Base-by-base conservation (phyloP, 257 asterid species). In the Rauvolfia tetraphylla region DNA sequence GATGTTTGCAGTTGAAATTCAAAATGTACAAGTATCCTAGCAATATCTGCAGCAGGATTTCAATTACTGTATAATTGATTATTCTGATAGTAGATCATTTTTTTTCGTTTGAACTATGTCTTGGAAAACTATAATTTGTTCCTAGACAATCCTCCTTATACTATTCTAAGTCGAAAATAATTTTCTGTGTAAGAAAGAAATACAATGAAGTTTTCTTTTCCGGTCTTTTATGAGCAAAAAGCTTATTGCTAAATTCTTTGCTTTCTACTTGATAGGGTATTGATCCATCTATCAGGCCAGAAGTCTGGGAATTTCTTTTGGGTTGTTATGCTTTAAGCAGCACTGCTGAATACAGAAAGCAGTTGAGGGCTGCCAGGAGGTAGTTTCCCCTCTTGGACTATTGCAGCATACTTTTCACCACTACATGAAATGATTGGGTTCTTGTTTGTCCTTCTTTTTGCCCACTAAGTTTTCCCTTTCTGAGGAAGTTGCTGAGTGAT, bases 231-330 rank as follows among this genome's bases (percentile, higher is more conserved):
- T 17, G 10, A 1, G 34, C 22, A 39, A 7, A 62, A 62, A 29
- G 33, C 8, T 66, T 31, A 65, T 56, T 66, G 75, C 74, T 81
- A 66, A 83, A 61, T 13, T 9, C 42, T 76, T 72, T 68, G 34
- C 72, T 79, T 41, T 81, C 76, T 79, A 79, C 84, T 65, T 84
- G 69, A 31, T 84, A 95, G 99, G 99, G 99, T 71, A 93, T 95
- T 67, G 99, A 95, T 86, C 96, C 98, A 77, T 85, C 98, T 74
- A 95, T 95, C 78, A 88, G 99, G 85, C 87, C 97, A 75, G 96
- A 92, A 87, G 99, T 95, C 71, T 95, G 98, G 99, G 98, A 95
- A 86, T 95, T 95, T 86, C 98, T 95, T 81, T 86, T 95, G 87
- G 98, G 98, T 69, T 90, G 99, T 82, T 95, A 95, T 78, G 84